phyloP scores from a whole-genome alignment of 1,139 yeast genomes.

The Diutina catenulata region DNA sequence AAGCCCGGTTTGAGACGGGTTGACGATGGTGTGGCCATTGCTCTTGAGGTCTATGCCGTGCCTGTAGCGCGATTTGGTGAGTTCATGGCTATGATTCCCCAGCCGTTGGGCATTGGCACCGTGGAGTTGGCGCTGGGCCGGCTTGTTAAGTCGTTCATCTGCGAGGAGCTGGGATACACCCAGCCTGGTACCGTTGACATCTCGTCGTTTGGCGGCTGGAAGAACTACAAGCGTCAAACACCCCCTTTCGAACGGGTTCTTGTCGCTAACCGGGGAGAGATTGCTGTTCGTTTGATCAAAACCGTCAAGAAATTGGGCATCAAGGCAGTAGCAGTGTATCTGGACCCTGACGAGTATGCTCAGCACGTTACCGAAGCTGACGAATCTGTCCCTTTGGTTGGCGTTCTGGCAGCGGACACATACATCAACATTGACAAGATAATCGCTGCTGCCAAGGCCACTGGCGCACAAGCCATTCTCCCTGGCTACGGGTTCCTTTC shows the following conservation, averaged over 20 bases:
- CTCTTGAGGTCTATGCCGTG: slow-evolving; percentile 71
- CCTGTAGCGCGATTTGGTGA: slow-evolving; percentile 70
- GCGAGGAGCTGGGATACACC: slow-evolving; percentile 79
- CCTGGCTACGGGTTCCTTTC: slow-evolving; percentile 97
- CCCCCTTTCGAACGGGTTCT: slow-evolving; percentile 68
- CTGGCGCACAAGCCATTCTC: slow-evolving; percentile 83
- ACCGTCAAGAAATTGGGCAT: slow-evolving; percentile 75
- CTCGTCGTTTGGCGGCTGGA: slow-evolving; percentile 83
- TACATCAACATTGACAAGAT: slow-evolving; percentile 79
- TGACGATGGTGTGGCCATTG: slow-evolving; percentile 46
- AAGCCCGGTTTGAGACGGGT: slow-evolving; percentile 87
- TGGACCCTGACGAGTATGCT: slow-evolving; percentile 83
- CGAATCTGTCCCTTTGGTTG: slow-evolving; percentile 65
- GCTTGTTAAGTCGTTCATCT: slow-evolving; percentile 84
- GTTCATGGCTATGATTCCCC: slow-evolving; percentile 80
- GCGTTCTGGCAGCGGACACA: slow-evolving; percentile 80
- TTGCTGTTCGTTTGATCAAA: slow-evolving; percentile 85
- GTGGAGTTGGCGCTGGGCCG: slow-evolving; percentile 71
- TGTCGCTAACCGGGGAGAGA: slow-evolving; percentile 96
- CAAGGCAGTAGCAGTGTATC: slow-evolving; percentile 74
- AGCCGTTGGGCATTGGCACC: slow-evolving; percentile 90
- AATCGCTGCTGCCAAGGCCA: slow-evolving; percentile 67
- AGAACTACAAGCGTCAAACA: slow-evolving; percentile 45
- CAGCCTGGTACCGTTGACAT: slow-evolving; percentile 66
- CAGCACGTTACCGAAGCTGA: slow-evolving; percentile 80